Conservation (phyloP, 345 rosid genomes). For the Salix arbutifolia region DNA sequence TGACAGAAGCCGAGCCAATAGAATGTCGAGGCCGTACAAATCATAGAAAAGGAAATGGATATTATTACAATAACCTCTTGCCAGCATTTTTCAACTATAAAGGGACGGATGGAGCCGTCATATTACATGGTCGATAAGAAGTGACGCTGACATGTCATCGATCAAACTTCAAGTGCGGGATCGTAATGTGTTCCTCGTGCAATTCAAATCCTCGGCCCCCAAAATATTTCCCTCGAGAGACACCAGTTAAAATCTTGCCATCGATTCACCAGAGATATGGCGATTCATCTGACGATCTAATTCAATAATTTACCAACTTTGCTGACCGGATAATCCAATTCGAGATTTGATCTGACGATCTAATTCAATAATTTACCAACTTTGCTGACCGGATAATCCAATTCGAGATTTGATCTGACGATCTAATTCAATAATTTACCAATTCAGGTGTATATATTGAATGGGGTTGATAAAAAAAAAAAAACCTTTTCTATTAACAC, state of each 20-base stretch:
- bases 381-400: no score
- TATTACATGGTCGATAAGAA: background rate
- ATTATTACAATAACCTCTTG: background rate
- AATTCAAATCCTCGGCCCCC: background rate
- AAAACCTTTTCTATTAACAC: no score
- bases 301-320: no score
- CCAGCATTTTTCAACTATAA: background rate
- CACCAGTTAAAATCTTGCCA: background rate
- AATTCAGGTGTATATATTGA: no score
- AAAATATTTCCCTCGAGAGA: background rate
- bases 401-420: no score
- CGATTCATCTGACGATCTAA: no score
- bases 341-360: no score
- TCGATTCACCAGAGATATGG: background rate
- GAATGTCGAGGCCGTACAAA: background rate
- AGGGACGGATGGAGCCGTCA: background rate
- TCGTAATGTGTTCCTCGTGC: conserved; percentile 15
- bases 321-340: no score
- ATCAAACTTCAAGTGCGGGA: background rate
- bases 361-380: no score
- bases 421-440: no score
- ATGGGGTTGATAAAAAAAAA: no score
- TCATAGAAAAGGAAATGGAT: background rate
- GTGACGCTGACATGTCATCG: conserved; percentile 1
- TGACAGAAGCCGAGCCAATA: no score